Evolutionary conservation across 148 eudicot species (phyloP).

Genomic region (Rhododendron henanense): DNA sequence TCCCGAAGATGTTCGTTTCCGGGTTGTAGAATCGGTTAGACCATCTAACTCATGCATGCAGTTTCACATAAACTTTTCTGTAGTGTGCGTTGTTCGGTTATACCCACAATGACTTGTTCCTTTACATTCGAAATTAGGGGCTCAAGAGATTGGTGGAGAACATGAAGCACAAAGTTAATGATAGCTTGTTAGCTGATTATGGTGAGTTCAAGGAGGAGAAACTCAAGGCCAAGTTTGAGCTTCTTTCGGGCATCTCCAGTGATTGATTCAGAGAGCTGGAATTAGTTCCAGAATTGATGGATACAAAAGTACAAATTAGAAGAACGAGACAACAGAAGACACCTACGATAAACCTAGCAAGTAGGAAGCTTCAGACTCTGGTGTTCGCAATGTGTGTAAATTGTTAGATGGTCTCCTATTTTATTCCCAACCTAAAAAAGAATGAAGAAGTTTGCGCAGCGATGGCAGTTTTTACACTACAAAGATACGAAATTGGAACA

Average conservation of each 20-base stretch:
- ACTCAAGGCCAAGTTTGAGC: slow-evolving; percentile 31
- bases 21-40: slow-evolving; percentile 69
- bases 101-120: too few species aligned
- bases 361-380: too few species aligned
- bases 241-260: background rate
- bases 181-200: slow-evolving; percentile 71
- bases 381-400: background rate
- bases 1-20: slow-evolving; percentile 57
- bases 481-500: background rate
- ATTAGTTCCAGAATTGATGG: background rate
- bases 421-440: background rate
- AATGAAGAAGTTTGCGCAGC: background rate
- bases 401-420: background rate
- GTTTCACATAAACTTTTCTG: too few species aligned
- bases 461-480: background rate
- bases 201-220: slow-evolving; percentile 57
- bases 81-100: too few species aligned
- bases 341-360: too few species aligned
- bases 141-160: slow-evolving; percentile 61
- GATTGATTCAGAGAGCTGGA: too few species aligned
- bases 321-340: too few species aligned
- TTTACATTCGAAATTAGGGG: slow-evolving; percentile 31
- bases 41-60: background rate
- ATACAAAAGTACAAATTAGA: too few species aligned
- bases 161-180: slow-evolving; percentile 78